Evolutionary conservation across 2,329 filamentous ascomycete species (phyloP), one percentile per base, ranked within the genome.

Genomic region (Fusarium sp.): DNA sequence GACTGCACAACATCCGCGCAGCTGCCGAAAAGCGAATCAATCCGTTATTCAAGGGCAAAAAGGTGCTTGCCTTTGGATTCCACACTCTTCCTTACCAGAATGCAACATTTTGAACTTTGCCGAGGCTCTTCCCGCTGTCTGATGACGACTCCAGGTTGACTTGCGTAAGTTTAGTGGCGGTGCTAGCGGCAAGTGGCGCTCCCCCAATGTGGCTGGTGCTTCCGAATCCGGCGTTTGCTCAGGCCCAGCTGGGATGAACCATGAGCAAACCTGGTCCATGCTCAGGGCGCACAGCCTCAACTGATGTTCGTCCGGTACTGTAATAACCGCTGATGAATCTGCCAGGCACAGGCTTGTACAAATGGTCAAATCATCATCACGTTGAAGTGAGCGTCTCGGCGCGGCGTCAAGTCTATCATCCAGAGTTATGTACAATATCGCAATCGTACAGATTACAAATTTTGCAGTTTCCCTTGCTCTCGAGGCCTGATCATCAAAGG

Each of bases 161-260:
- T 65, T 71, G 52, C 67, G 61, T 65, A 62, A 60, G 69, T 58
- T 40, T 36, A 12, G 69, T 72, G 70, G 70, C 62, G 64, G 59
- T 72, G 66, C 37, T 60, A 46, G 48, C 30, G 10, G 23, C 43
- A 9, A 60, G 62, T 72, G 69, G 70, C 69, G 59, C 30, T 46
- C 23, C 9, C 9, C 28, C 34, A 15, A 55, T 56, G 70, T 72
- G 70, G 70, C 70, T 72, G 63, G 62, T 58, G 59, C 47, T 10
- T 11, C 41, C 44, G 43, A 56, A 72, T 70, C 61, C 62, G 62
- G 62, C 58, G 27, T 47, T 23, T 23, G 23, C 23, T 18, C 36
- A 41, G 27, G 55, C 43, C 55, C 41, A 37, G n/a, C 37, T 54
- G 37, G 53, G 39, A 36, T 43, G 40, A 60, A 36, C 40, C 30